phyloP scores from a whole-genome alignment of 2,329 filamentous ascomycete genomes.

The Pseudopyricularia javanii region DNA sequence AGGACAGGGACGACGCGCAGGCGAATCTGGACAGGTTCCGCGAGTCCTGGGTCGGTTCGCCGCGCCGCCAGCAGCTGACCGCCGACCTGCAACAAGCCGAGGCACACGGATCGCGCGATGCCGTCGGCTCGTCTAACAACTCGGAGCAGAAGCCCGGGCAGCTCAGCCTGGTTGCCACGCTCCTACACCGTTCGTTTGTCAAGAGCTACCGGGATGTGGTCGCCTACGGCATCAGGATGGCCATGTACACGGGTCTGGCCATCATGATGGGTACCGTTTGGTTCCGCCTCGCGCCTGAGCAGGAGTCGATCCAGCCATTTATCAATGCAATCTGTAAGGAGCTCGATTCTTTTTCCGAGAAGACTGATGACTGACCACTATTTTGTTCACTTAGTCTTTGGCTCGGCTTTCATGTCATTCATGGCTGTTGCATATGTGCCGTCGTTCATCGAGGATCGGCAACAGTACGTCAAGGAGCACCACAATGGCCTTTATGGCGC shows the following conservation, averaged over 20 bases:
- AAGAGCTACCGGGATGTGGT: slow-evolving; percentile 78
- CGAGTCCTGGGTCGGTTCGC: slow-evolving; percentile 39
- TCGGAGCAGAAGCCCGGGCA: slow-evolving; percentile 27
- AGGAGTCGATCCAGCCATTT: slow-evolving; percentile 66
- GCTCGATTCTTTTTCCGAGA: too few relatives aligned
- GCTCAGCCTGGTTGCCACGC: slow-evolving; percentile 41
- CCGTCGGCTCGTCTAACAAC: background rate
- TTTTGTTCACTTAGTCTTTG: slow-evolving; percentile 39
- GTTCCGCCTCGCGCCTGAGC: slow-evolving; percentile 55
- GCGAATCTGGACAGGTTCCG: slow-evolving; percentile 40
- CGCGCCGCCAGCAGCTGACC: slow-evolving; percentile 9
- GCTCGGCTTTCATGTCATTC: slow-evolving; percentile 65
- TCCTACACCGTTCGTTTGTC: slow-evolving; percentile 69
- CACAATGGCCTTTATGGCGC: slow-evolving; percentile 73
- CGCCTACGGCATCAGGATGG: slow-evolving; percentile 69
- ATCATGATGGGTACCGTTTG: slow-evolving; percentile 86
- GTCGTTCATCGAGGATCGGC: slow-evolving; percentile 66
- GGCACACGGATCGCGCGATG: slow-evolving; percentile 9
- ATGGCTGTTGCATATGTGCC: slow-evolving; percentile 81
- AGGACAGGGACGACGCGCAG: slow-evolving; percentile 31
- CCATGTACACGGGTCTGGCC: slow-evolving; percentile 71
- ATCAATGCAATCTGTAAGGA: slow-evolving; percentile 60
- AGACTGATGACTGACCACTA: background rate
- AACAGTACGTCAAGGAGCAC: slow-evolving; percentile 63
- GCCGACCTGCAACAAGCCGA: slow-evolving; percentile 12